These are phyloP conservation scores for Fragosphaeria purpurea DNA, from an alignment of 2,329 filamentous ascomycete genomes.

Conservation along the genomic window DNA sequence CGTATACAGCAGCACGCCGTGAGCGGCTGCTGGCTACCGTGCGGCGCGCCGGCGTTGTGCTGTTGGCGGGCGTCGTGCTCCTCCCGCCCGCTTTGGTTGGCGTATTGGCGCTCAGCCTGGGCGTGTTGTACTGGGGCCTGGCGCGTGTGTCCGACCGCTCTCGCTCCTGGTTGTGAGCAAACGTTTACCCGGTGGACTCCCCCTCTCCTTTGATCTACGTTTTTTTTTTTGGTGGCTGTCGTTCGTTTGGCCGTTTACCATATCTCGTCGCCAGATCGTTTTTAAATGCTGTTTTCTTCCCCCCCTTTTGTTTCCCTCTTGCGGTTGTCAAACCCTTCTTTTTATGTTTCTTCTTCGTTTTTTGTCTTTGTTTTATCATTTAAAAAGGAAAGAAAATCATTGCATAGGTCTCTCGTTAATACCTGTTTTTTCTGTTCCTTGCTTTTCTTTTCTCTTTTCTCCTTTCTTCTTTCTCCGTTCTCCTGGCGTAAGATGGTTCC, in stretches of 20 bases:
- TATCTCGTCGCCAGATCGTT: background rate
- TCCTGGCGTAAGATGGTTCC: background rate
- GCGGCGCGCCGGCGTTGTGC: slow-evolving; percentile 31
- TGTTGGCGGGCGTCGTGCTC: slow-evolving; percentile 36
- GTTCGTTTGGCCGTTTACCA: background rate
- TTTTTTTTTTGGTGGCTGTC: background rate
- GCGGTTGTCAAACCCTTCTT: too few species aligned
- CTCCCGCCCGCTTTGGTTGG: slow-evolving; percentile 33
- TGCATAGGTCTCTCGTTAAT: too few species aligned
- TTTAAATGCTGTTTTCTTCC: background rate
- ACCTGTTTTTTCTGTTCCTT: background rate
- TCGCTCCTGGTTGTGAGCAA: background rate
- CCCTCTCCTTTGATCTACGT: background rate
- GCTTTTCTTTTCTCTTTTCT: background rate
- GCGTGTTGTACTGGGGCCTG: slow-evolving; percentile 26
- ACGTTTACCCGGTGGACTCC: background rate
- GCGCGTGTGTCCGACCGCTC: slow-evolving; percentile 18
- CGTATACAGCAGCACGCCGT: slow-evolving; percentile 22
- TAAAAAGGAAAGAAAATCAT: too few species aligned
- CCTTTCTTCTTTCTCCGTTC: background rate
- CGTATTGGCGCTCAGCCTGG: slow-evolving; percentile 25
- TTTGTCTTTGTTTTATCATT: background rate
- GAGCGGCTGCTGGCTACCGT: slow-evolving; percentile 30
- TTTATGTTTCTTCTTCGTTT: too few species aligned
- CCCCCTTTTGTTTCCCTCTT: background rate